Conservation (phyloP, 148 eudicot species). For the Cornus suecica region DNA sequence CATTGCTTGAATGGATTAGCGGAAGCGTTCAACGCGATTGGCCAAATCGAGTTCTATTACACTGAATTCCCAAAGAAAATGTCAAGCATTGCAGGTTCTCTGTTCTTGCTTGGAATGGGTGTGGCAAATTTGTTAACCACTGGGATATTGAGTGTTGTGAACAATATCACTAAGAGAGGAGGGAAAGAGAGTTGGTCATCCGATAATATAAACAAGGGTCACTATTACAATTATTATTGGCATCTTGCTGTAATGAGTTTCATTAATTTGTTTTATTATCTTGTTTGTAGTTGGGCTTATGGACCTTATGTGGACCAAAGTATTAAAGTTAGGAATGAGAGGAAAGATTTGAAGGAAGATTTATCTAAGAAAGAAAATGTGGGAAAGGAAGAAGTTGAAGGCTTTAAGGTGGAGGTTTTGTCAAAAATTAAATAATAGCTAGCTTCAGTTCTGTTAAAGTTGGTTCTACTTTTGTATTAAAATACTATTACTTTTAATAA, state of each 20-base stretch:
- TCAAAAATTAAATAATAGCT: background rate
- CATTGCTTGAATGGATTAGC: conserved; percentile 59
- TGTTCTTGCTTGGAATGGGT: conserved; percentile 57
- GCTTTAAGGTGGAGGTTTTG: conserved; percentile 4
- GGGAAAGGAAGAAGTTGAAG: conserved; percentile 19
- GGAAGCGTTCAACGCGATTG: conserved; percentile 69
- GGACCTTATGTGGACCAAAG: conserved; percentile 55
- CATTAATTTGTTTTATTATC: conserved; percentile 53
- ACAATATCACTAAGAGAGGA: conserved; percentile 31
- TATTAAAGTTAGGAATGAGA: conserved; percentile 21
- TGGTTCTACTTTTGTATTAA: background rate
- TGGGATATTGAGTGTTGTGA: conserved; percentile 43
- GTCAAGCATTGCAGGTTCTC: conserved; percentile 69
- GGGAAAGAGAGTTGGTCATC: conserved; percentile 70
- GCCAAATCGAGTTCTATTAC: conserved; percentile 77
- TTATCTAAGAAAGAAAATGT: conserved; percentile 28
- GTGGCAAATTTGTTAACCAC: conserved; percentile 65
- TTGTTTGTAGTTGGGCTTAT: conserved; percentile 65
- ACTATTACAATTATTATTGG: conserved; percentile 72
- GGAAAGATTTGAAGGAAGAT: conserved; percentile 21
- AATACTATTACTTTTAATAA: no score
- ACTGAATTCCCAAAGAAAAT: conserved; percentile 79
- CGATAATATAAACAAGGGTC: conserved; percentile 68
- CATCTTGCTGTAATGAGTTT: conserved; percentile 52
- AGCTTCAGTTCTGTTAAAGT: background rate